phyloP scores from a whole-genome alignment of 805 yeast genomes.

The Helenozyma baotianmanensis region DNA sequence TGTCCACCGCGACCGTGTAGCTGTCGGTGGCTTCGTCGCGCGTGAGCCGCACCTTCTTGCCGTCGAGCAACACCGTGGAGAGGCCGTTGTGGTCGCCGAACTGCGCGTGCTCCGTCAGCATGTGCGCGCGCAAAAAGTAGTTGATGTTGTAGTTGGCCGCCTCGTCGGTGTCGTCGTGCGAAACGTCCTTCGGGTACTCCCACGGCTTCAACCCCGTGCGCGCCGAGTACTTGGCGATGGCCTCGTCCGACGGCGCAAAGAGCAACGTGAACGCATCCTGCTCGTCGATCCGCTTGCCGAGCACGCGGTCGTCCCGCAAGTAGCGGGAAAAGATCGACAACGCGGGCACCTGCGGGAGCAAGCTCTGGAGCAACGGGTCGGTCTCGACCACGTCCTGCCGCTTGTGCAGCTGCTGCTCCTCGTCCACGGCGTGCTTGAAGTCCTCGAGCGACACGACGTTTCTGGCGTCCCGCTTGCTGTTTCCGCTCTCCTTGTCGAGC shows the following conservation, averaged over 20 bases:
- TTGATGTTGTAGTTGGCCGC: slow-evolving; percentile 48
- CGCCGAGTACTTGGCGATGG: slow-evolving; percentile 38
- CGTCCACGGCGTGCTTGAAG: slow-evolving; percentile 7
- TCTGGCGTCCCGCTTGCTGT: slow-evolving; percentile 17
- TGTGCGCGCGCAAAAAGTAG: slow-evolving; percentile 60
- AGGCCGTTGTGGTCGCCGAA: slow-evolving; percentile 5
- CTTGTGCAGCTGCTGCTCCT: slow-evolving; percentile 3
- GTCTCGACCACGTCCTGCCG: slow-evolving; percentile 9
- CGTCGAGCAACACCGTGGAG: slow-evolving; percentile 17
- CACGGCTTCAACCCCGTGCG: slow-evolving; percentile 64
- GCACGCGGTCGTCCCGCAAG: slow-evolving; percentile 56
- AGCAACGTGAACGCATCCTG: slow-evolving; percentile 43
- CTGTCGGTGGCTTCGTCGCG: slow-evolving; percentile 15
- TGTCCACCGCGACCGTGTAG: slow-evolving; percentile 14
- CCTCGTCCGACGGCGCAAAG: slow-evolving; percentile 68
- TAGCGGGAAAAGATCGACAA: slow-evolving; percentile 66
- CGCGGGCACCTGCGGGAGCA: slow-evolving; percentile 31
- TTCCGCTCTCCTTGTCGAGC: slow-evolving; percentile 3
- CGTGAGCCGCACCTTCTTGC: slow-evolving; percentile 18
- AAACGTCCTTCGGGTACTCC: slow-evolving; percentile 63
- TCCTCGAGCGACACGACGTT: slow-evolving; percentile 14
- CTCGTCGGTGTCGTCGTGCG: slow-evolving; percentile 31
- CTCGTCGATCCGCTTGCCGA: slow-evolving; percentile 43
- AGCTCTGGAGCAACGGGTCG: slow-evolving; percentile 25
- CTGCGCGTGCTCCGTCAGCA: slow-evolving; percentile 17